Conservation (phyloP, 345 rosid genomes). For the Populus nigra region DNA sequence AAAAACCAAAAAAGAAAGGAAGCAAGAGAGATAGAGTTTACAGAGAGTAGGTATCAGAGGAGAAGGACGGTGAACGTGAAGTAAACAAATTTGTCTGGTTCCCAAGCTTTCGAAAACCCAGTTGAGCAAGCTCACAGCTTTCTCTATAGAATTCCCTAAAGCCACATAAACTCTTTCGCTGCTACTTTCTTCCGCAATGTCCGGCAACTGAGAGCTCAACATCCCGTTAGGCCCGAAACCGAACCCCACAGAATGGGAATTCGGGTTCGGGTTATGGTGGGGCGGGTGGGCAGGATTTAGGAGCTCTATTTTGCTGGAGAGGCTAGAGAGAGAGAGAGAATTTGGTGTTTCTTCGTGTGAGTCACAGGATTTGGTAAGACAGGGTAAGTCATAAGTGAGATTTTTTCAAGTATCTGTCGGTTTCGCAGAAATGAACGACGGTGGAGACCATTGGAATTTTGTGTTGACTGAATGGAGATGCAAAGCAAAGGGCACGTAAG, state of each 20-base stretch:
- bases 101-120: slow-evolving; percentile 46
- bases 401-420: background rate
- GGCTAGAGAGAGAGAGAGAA: background rate
- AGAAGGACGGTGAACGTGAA: slow-evolving; percentile 64
- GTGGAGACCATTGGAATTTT: background rate
- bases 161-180: slow-evolving; percentile 54
- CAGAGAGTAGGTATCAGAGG: slow-evolving; percentile 60
- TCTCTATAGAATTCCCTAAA: slow-evolving; percentile 50
- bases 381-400: background rate
- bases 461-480: background rate
- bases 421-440: background rate
- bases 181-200: slow-evolving; percentile 32
- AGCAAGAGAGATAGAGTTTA: slow-evolving; percentile 21
- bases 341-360: background rate
- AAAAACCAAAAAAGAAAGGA: slow-evolving; percentile 5
- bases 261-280: slow-evolving; percentile 14
- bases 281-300: slow-evolving; percentile 26
- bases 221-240: slow-evolving; percentile 4
- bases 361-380: background rate
- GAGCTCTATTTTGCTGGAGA: slow-evolving; percentile 35
- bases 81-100: slow-evolving; percentile 44
- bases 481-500: background rate
- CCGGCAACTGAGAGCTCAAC: slow-evolving; percentile 18
- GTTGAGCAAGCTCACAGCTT: slow-evolving; percentile 42
- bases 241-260: slow-evolving; percentile 17